These are phyloP conservation scores for Trichoderma asperelloides DNA, from an alignment of 495 filamentous ascomycete genomes.

Conservation along the genomic window DNA sequence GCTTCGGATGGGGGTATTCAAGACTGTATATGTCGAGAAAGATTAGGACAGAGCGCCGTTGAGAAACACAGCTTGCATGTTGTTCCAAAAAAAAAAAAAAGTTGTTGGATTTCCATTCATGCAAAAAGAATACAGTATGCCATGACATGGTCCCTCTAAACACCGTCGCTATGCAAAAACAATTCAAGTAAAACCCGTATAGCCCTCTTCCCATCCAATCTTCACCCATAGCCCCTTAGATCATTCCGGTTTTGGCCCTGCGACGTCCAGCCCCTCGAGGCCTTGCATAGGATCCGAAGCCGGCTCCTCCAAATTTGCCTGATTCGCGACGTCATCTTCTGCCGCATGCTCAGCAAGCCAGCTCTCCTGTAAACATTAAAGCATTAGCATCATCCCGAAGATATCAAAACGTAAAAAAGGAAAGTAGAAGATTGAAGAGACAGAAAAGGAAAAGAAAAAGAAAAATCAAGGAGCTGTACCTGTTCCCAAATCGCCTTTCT, in stretches of 20 bases:
- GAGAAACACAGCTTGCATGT: constrained; percentile 11
- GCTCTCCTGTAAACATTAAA: constrained; percentile 56
- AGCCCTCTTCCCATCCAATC: background rate
- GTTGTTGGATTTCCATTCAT: background rate
- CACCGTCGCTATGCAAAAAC: constrained; percentile 36
- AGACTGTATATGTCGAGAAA: constrained; percentile 23
- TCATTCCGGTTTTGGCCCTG: constrained; percentile 78
- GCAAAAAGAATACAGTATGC: background rate
- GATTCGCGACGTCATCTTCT: constrained; percentile 60
- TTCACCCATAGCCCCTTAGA: background rate
- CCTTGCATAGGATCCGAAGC: constrained; percentile 91
- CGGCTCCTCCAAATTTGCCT: constrained; percentile 44
- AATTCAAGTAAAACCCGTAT: background rate
- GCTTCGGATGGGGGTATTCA: background rate
- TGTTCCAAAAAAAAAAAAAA: constrained; percentile 10
- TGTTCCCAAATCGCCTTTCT: constrained; percentile 98
- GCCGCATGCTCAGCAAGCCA: constrained; percentile 88
- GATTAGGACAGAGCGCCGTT: constrained; percentile 15
- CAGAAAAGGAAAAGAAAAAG: constrained; percentile 4
- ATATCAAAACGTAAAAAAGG: background rate
- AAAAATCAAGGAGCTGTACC: constrained; percentile 40
- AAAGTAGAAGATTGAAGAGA: constrained; percentile 1
- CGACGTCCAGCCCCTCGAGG: constrained; percentile 84
- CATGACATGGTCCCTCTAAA: constrained; percentile 17
- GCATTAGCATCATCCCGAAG: constrained; percentile 21